Base-by-base conservation (phyloP, 2,329 filamentous ascomycete genomes). In the Claviceps maximensis region DNA sequence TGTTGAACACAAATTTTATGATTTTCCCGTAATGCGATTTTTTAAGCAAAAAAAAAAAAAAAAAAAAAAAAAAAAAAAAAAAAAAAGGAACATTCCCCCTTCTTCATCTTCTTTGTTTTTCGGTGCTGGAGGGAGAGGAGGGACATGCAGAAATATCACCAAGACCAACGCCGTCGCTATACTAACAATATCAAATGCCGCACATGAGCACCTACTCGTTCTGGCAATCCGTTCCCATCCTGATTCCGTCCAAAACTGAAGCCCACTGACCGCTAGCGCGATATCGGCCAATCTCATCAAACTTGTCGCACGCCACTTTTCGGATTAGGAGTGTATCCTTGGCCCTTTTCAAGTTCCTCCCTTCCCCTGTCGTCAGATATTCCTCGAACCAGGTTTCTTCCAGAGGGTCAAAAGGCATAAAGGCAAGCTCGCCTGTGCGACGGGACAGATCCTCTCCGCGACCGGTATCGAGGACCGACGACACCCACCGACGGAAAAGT, bases 381-480 rank as follows among this genome's bases (percentile, higher is more conserved):
- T 84, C 78, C 58, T 84, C 80, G 56, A 94, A 81, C 84, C 86
- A 91, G 4, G 63, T 64, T 63, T 90, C 86, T 63, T 95, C 89
- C 19, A 78, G 71, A 1, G 72, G 65, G 54, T 80, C 80, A n/a
- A 94, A 78, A 0, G 87, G 86, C 56, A 91, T 68, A 56, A 84
- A 83, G 9, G 88, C 77, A 0, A 94, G 73, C 64, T 91, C 85
- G 47, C 80, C 77, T 0, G 82, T 81, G 19, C 79, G 77, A 17
- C 75, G 71, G 2, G 80, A 78, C 3, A 68, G 65, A 4, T 70
- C 68, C 15, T 72, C 66, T 4, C 57, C 61, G 4, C 65, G 59
- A 13, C 64, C 59, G 5, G 65, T 67, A 6, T 71, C 71, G 4
- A 86, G 71, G 2, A 84, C 80, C 2, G 74, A 74, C 9, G 74